Conservation (phyloP, 2,329 filamentous ascomycete genomes). For the Scopulariopsis brevicaulis region DNA sequence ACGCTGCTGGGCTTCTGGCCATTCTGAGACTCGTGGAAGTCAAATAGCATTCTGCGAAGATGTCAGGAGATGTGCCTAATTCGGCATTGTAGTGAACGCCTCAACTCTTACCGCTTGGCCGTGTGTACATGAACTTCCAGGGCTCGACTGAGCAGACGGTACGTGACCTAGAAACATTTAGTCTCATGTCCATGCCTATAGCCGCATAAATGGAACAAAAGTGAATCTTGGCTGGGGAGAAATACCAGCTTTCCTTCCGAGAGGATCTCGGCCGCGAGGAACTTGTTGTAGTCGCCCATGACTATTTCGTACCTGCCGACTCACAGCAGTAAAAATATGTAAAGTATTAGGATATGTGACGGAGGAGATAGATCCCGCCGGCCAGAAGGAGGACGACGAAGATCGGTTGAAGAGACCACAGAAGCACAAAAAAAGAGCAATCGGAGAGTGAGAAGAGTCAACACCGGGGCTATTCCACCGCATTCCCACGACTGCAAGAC, state of each 20-base stretch:
- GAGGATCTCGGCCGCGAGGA: slow-evolving; percentile 64
- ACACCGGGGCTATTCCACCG: not conserved
- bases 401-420: too few species aligned
- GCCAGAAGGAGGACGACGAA: too few species aligned
- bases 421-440: too few species aligned
- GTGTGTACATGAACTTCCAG: slow-evolving; percentile 75
- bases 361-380: not conserved
- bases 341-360: not conserved
- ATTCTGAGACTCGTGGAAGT: slow-evolving; percentile 74
- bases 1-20: slow-evolving; percentile 60
- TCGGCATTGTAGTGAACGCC: not conserved
- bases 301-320: not conserved
- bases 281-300: slow-evolving; percentile 53
- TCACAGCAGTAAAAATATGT: not conserved
- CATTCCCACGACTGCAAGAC: not conserved
- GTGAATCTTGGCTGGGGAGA: slow-evolving; percentile 9
- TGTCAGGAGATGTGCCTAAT: not conserved
- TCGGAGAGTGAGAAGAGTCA: not conserved
- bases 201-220: not conserved
- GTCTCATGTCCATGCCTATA: not conserved
- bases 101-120: slow-evolving; percentile 66
- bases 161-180: slow-evolving; percentile 55
- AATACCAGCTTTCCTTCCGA: slow-evolving; percentile 63
- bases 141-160: slow-evolving; percentile 71
- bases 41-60: slow-evolving; percentile 64